phyloP scores from a whole-genome alignment of 805 yeast species.

The Starmerella cellae region DNA sequence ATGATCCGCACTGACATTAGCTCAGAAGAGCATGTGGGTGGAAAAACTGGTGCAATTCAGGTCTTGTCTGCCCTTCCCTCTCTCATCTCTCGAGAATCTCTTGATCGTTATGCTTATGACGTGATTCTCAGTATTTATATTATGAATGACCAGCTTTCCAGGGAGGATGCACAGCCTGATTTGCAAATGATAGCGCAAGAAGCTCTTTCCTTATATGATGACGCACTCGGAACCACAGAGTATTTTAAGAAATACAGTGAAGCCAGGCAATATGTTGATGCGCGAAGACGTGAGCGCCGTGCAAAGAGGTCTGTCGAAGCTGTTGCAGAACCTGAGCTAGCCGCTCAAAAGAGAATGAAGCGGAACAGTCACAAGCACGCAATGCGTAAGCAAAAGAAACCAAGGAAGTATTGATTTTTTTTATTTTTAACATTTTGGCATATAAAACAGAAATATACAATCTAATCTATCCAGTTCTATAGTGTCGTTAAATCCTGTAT shows the following conservation, averaged over 20 bases:
- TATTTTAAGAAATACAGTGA: slow-evolving; percentile 48
- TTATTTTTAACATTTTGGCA: no score
- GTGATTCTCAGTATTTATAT: slow-evolving; percentile 43
- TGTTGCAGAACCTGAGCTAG: slow-evolving; percentile 62
- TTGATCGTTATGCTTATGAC: slow-evolving; percentile 35
- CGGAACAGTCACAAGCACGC: slow-evolving; percentile 39
- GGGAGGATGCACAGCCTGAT: slow-evolving; percentile 33
- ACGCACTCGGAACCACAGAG: slow-evolving; percentile 55
- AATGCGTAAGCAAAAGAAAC: background rate
- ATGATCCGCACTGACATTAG: slow-evolving; percentile 47
- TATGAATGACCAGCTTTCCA: slow-evolving; percentile 29
- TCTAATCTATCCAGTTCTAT: no score
- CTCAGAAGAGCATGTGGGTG: slow-evolving; percentile 34
- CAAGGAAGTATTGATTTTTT: background rate
- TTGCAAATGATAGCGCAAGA: slow-evolving; percentile 44
- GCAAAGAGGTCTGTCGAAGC: slow-evolving; percentile 64
- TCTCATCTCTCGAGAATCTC: slow-evolving; percentile 33
- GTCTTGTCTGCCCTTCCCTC: slow-evolving; percentile 52
- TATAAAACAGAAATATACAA: no score
- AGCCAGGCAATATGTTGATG: slow-evolving; percentile 47
- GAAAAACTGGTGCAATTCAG: slow-evolving; percentile 60
- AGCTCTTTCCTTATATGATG: slow-evolving; percentile 53
- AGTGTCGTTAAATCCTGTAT: no score
- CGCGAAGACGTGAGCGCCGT: slow-evolving; percentile 62
- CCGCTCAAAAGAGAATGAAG: slow-evolving; percentile 64